These are phyloP conservation scores for Coleophoma cylindrospora DNA, from an alignment of 2,329 filamentous ascomycete species.

Conservation along the genomic window DNA sequence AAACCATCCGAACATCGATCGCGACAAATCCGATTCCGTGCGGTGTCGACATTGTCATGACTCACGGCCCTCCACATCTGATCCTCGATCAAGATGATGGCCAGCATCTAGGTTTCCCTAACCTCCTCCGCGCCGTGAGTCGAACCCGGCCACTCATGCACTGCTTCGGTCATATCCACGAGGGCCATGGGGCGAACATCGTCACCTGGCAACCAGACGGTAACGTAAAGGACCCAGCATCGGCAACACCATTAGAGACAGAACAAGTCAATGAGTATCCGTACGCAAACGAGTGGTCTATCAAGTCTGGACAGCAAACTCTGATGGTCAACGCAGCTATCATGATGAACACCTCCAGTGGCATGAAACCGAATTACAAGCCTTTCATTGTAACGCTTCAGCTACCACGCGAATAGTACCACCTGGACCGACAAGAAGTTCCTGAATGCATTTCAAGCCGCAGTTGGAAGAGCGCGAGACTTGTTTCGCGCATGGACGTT, in stretches of 20 bases:
- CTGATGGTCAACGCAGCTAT: conserved; percentile 58
- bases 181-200: conserved; percentile 51
- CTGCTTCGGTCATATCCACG: conserved; percentile 57
- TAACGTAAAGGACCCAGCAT: conserved; percentile 25
- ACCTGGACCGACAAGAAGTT: no score
- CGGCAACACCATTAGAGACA: conserved; percentile 16
- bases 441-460: no score
- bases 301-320: conserved; percentile 40
- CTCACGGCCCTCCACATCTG: conserved; percentile 30
- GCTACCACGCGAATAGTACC: conserved; percentile 1
- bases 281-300: conserved; percentile 21
- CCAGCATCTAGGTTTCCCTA: conserved; percentile 35
- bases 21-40: conserved; percentile 9
- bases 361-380: conserved; percentile 13
- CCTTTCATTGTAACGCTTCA: conserved; percentile 16
- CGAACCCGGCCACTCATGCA: conserved; percentile 40
- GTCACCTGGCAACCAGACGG: conserved; percentile 40
- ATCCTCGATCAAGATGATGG: conserved; percentile 22
- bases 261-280: conserved; percentile 34
- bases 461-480: no score
- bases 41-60: conserved; percentile 32
- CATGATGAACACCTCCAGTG: conserved; percentile 18
- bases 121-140: conserved; percentile 41
- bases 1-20: not conserved
- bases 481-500: no score